Evolutionary conservation across 2,329 filamentous ascomycete species (phyloP).

Genomic region (Gremmenia infestans): DNA sequence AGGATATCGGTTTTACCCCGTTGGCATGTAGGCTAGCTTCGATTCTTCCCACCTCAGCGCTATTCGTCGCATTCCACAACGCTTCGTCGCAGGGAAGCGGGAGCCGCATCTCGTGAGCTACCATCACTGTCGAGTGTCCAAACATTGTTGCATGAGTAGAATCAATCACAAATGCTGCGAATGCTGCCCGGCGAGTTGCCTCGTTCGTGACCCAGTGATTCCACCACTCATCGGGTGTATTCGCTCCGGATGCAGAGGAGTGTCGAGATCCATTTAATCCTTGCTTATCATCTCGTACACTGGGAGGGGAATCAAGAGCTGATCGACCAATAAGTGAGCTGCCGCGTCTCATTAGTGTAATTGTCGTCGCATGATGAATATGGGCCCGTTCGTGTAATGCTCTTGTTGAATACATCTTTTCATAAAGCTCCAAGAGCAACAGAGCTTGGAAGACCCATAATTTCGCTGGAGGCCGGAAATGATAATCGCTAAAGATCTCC

Average conservation of each 20-base stretch:
- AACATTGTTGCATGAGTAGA: constrained; percentile 98
- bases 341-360: constrained; percentile 91
- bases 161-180: constrained; percentile 91
- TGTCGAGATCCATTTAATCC: constrained; percentile 51
- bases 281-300: constrained; percentile 44
- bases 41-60: constrained; percentile 77
- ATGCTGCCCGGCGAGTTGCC: constrained; percentile 81
- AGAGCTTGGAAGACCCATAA: constrained; percentile 94
- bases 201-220: constrained; percentile 94
- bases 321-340: constrained; percentile 85
- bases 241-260: constrained; percentile 57
- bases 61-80: constrained; percentile 85
- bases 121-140: constrained; percentile 94
- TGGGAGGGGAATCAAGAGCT: constrained; percentile 77
- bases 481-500: constrained; percentile 82
- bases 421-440: constrained; percentile 83
- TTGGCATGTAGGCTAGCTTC: constrained; percentile 76
- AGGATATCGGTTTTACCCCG: constrained; percentile 78
- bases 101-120: constrained; percentile 89
- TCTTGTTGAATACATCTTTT: constrained; percentile 96
- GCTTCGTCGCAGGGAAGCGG: constrained; percentile 89
- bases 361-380: constrained; percentile 92
- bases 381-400: constrained; percentile 90
- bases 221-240: constrained; percentile 87
- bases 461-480: constrained; percentile 88